Evolutionary conservation across 2,329 filamentous ascomycete species (phyloP).

Genomic region (Fusarium lateritium): DNA sequence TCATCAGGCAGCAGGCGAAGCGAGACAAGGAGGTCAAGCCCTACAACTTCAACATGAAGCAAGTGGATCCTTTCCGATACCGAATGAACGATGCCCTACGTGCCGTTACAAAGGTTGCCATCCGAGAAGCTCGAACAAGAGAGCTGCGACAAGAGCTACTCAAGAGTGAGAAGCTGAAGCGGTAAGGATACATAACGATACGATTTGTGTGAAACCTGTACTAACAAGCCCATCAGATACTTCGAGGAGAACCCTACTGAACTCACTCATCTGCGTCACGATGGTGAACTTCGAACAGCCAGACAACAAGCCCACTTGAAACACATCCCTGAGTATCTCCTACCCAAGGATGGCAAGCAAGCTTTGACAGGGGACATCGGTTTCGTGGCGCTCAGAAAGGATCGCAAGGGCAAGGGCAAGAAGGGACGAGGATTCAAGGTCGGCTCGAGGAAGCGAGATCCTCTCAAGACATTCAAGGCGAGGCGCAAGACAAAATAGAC

Average conservation of each 20-base stretch:
- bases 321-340: conserved; percentile 93
- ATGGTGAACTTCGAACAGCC: conserved; percentile 87
- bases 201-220: not conserved
- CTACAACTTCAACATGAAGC: conserved; percentile 94
- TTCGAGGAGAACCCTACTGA: conserved; percentile 98
- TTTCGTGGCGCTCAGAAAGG: conserved; percentile 79
- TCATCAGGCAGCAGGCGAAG: conserved; percentile 83
- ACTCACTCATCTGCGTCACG: conserved; percentile 88
- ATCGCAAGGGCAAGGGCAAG: conserved; percentile 65
- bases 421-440: conserved; percentile 64
- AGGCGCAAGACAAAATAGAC: conserved; percentile 62
- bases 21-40: conserved; percentile 86
- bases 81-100: conserved; percentile 93
- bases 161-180: conserved; percentile 93
- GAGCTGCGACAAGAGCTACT: conserved; percentile 92
- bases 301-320: conserved; percentile 90
- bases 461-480: conserved; percentile 89
- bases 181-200: conserved; percentile 54
- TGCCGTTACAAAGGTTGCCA: conserved; percentile 88
- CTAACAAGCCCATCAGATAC: conserved; percentile 63
- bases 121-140: conserved; percentile 89
- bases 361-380: conserved; percentile 78
- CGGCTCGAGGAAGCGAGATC: conserved; percentile 80
- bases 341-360: conserved; percentile 83
- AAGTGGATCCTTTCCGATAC: conserved; percentile 94